Base-by-base conservation (phyloP, 2,329 filamentous ascomycete species). In the Penicillium psychrosexuale region DNA sequence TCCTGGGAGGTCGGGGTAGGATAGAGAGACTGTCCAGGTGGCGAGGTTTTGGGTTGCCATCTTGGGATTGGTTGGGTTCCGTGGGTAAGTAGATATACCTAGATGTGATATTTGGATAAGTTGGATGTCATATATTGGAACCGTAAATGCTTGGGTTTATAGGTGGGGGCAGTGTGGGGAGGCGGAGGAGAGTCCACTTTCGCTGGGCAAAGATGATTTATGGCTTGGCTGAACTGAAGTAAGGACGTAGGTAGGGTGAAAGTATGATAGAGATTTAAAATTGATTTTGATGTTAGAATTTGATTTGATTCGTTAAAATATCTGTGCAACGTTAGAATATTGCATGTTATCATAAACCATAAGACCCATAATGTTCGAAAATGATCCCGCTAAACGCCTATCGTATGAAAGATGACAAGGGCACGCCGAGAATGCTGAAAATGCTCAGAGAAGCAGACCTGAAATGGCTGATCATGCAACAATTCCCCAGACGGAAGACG, bases 11-110 rank as follows among this genome's bases (percentile, higher is more conserved):
- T 74, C 66, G 11, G 71, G 56, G 55, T 36, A 27, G 31, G 15
- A 24, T 5, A 73, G 72, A 51, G 68, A 67, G 7, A 66, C 66
- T n/a, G 74, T 72, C 80, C 80, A 82, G 3, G 67, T 64, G n/a
- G 80, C 79, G 27, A 58, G 51, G 22, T 36, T 13, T 52, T 54
- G 49, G 3, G 56, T 61, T 28, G 59, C 51, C 59, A 61, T 61
- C 45, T 52, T 40, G 13, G 22, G 28, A 22, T 24, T 51, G 9
- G 15, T 30, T 15, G 22, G 3, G 24, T 8, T 8, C 12, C 3
- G 22, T 5, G 22, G 22, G 22, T 24, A 24, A 24, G 22, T 24
- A 6, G 22, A 24, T 24, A 24, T 24, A 22, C 19, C 19, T 22
- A 24, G 22, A 22, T 27, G 3, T 27, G 17, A n/a, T 11, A 13